These are phyloP conservation scores for Prunus kanzakura DNA, from an alignment of 306 rosid species.

Conservation along the genomic window DNA sequence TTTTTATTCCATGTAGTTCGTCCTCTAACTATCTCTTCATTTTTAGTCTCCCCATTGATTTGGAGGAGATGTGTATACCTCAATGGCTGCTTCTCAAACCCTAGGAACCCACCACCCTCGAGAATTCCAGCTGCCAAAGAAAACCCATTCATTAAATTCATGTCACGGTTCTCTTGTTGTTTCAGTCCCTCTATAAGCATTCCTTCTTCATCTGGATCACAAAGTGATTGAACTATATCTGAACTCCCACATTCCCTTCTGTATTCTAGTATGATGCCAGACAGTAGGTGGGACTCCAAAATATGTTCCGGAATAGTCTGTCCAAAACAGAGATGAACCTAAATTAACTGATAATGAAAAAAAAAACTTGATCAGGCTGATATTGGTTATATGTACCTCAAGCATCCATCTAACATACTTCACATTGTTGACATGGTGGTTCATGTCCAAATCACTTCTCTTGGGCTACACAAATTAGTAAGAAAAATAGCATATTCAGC, in stretches of 20 bases:
- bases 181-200: constrained; percentile 38
- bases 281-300: constrained; percentile 67
- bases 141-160: constrained; percentile 47
- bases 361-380: background rate
- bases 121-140: constrained; percentile 62
- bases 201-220: constrained; percentile 75
- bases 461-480: constrained; percentile 53
- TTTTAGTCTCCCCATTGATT: constrained; percentile 48
- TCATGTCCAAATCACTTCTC: constrained; percentile 94
- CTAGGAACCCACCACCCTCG: constrained; percentile 58
- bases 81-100: constrained; percentile 45
- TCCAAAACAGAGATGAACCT: constrained; percentile 1
- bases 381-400: constrained; percentile 49
- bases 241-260: constrained; percentile 84
- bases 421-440: constrained; percentile 89
- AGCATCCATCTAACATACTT: constrained; percentile 91
- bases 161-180: constrained; percentile 40
- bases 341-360: background rate
- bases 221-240: constrained; percentile 72
- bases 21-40: constrained; percentile 85
- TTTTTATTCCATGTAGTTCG: constrained; percentile 80
- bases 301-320: constrained; percentile 72
- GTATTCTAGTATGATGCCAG: constrained; percentile 63
- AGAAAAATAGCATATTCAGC: constrained; percentile 13
- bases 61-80: constrained; percentile 76